Conservation (phyloP, 106 monocot genomes). For the Allium fistulosum region DNA sequence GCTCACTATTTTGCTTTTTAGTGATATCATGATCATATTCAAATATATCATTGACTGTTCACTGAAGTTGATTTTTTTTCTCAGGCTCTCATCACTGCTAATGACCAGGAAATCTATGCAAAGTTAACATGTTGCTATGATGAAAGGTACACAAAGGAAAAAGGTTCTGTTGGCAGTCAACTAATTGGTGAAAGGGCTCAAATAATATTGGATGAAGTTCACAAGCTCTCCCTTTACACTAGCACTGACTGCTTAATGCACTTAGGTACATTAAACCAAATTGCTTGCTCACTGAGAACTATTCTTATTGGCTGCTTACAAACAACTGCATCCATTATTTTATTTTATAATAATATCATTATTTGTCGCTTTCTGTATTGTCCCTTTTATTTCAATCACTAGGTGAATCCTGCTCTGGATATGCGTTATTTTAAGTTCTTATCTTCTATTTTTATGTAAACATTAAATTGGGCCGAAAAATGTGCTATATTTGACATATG, state of each 20-base stretch:
- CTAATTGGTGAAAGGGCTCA: conserved; percentile 85
- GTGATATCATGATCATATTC: neutral
- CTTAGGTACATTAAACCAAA: conserved; percentile 43
- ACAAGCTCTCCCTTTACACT: conserved; percentile 52
- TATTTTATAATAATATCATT: no score
- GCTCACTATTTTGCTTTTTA: neutral
- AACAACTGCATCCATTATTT: no score
- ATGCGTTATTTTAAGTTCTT: no score
- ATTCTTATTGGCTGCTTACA: neutral
- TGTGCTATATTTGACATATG: neutral
- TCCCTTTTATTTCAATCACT: neutral
- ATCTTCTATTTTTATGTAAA: no score
- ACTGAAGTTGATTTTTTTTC: conserved; percentile 3
- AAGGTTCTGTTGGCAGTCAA: conserved; percentile 80
- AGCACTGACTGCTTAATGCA: conserved; percentile 63
- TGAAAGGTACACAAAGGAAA: conserved; percentile 43
- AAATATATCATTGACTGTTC: neutral
- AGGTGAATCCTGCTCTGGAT: no score
- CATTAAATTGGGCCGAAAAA: neutral
- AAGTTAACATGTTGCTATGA: conserved; percentile 77
- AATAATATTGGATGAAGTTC: conserved; percentile 88
- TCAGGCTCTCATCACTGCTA: conserved; percentile 85
- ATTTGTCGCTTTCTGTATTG: neutral
- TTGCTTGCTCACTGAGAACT: neutral
- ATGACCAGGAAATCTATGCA: conserved; percentile 78